Conservation (phyloP, 306 rosid species). For the Lathyrus sativus region DNA sequence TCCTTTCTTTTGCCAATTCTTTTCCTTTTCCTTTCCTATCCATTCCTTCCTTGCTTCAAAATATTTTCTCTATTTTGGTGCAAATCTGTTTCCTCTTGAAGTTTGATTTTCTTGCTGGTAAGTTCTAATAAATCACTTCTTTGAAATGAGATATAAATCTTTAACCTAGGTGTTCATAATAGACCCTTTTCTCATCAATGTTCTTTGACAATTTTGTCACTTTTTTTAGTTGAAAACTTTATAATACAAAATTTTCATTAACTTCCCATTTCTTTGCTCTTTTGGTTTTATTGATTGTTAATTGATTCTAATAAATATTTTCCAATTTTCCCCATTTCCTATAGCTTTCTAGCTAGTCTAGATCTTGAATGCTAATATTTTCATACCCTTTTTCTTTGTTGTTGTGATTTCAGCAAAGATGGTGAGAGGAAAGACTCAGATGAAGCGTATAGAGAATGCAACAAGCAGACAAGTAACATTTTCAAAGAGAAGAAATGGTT, state of each 20-base stretch:
- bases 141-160: neutral
- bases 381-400: neutral
- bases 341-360: neutral
- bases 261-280: too few species aligned
- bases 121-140: neutral
- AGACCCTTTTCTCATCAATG: conserved; percentile 18
- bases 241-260: too few species aligned
- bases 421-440: conserved; percentile 93
- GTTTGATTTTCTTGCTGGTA: conserved; percentile 30
- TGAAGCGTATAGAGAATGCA: conserved; percentile 85
- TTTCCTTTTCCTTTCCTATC: too few species aligned
- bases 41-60: neutral
- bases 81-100: neutral
- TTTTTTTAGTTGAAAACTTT: conserved; percentile 1
- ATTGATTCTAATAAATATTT: neutral
- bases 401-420: conserved; percentile 34
- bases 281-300: neutral
- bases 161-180: neutral
- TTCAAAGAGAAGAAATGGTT: conserved; percentile 78
- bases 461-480: conserved; percentile 91
- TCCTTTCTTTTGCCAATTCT: too few species aligned
- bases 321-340: neutral
- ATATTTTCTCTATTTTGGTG: conserved; percentile 11
- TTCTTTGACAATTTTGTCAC: conserved; percentile 14
- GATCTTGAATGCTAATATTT: conserved; percentile 28